Evolutionary conservation across 1,284 basidiomycete genomes (phyloP).

Genomic region (Microbotryum scabiosae): DNA sequence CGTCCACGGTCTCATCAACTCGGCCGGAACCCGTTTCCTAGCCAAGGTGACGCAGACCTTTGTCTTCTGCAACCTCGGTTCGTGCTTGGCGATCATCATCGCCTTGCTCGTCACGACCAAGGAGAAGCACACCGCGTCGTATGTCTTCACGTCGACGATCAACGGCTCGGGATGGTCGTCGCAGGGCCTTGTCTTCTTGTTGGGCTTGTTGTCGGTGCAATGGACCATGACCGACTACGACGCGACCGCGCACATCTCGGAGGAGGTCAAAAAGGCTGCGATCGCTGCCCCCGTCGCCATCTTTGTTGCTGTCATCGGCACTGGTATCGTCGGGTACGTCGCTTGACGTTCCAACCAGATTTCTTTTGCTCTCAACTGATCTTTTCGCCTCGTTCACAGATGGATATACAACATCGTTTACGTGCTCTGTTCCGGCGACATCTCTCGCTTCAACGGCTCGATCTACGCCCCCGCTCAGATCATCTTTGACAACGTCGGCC

Average conservation of each 20-base stretch:
- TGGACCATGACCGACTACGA: slow-evolving; percentile 65
- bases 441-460: slow-evolving; percentile 28
- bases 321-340: slow-evolving; percentile 71
- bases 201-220: slow-evolving; percentile 80
- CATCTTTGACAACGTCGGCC: slow-evolving; percentile 64
- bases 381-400: background rate
- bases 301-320: slow-evolving; percentile 70
- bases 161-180: slow-evolving; percentile 74
- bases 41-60: slow-evolving; percentile 69
- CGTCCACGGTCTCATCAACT: slow-evolving; percentile 55
- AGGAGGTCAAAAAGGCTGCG: slow-evolving; percentile 81
- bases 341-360: background rate
- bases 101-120: slow-evolving; percentile 68
- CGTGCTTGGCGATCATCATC: slow-evolving; percentile 59
- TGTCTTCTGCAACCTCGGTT: slow-evolving; percentile 77
- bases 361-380: background rate
- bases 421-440: slow-evolving; percentile 25
- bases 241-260: slow-evolving; percentile 72
- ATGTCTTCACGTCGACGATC: slow-evolving; percentile 65
- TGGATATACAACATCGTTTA: slow-evolving; percentile 39
- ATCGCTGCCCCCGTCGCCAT: slow-evolving; percentile 69
- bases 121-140: slow-evolving; percentile 68
- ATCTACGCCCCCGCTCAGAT: slow-evolving; percentile 44
- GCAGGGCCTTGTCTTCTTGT: slow-evolving; percentile 71
- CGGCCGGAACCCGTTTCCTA: slow-evolving; percentile 68